A percentile compares a stretch with the other conserved stretches of the same genome.
These are phyloP conservation scores for Golubevia sp. DNA, from an alignment of 1,284 basidiomycete species.

Conservation along the genomic window DNA sequence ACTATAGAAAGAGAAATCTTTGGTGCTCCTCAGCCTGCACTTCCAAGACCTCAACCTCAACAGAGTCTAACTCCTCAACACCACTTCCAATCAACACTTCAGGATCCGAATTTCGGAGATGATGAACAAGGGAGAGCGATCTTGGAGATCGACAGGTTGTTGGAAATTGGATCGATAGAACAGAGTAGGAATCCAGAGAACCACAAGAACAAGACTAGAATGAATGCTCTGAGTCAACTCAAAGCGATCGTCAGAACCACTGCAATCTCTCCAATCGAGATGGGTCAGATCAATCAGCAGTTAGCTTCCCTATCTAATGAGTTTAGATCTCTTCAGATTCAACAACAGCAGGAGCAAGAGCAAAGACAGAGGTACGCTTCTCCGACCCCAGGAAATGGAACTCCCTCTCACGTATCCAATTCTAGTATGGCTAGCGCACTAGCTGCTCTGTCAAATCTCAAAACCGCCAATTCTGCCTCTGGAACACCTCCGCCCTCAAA, in stretches of 20 bases:
- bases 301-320: slow-evolving; percentile 32
- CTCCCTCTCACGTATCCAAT: neutral
- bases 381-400: neutral
- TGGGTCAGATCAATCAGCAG: slow-evolving; percentile 45
- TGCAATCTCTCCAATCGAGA: slow-evolving; percentile 26
- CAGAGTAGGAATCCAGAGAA: slow-evolving; percentile 29
- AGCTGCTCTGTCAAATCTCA: slow-evolving; percentile 7
- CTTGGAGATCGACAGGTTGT: slow-evolving; percentile 42
- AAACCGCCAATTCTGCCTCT: neutral
- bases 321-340: slow-evolving; percentile 5
- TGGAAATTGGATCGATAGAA: slow-evolving; percentile 35
- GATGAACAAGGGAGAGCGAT: slow-evolving; percentile 24
- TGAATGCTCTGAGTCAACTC: slow-evolving; percentile 41
- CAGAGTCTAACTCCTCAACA: slow-evolving; percentile 11
- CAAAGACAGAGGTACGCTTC: neutral
- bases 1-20: slow-evolving; percentile 47
- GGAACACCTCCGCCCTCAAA: slow-evolving; percentile 2
- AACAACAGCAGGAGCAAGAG: slow-evolving; percentile 14
- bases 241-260: slow-evolving; percentile 34
- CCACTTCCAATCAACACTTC: slow-evolving; percentile 12
- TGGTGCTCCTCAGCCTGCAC: slow-evolving; percentile 20
- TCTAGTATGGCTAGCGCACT: slow-evolving; percentile 11
- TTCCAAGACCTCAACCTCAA: slow-evolving; percentile 9
- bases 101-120: too few relatives aligned
- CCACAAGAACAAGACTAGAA: slow-evolving; percentile 18